These are phyloP conservation scores for Coniochaeta ligniaria DNA, from an alignment of 2,329 filamentous ascomycete species.

Conservation along the genomic window DNA sequence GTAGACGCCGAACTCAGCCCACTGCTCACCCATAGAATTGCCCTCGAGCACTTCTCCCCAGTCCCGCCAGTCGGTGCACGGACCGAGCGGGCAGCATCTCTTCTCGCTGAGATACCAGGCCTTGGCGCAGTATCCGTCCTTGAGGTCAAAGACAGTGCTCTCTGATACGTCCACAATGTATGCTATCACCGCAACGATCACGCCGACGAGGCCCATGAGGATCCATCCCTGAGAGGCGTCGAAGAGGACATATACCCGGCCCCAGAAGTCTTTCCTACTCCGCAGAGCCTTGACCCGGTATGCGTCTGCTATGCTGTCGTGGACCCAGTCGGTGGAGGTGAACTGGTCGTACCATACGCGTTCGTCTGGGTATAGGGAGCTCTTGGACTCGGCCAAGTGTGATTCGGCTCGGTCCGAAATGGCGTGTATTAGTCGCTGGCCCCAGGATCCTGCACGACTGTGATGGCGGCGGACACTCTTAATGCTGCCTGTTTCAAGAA, in stretches of 20 bases:
- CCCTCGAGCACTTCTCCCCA: constrained; percentile 45
- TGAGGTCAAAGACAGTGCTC: constrained; percentile 78
- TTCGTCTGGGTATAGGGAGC: constrained; percentile 67
- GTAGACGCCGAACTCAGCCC: constrained; percentile 74
- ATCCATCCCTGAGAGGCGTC: constrained; percentile 94
- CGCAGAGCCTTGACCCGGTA: constrained; percentile 80
- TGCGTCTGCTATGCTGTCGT: constrained; percentile 92
- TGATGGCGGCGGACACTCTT: constrained; percentile 37
- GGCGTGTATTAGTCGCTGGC: constrained; percentile 54
- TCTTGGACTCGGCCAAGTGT: constrained; percentile 54
- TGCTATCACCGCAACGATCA: constrained; percentile 75
- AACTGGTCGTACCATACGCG: constrained; percentile 99
- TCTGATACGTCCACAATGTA: constrained; percentile 89
- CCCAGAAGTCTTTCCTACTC: constrained; percentile 74
- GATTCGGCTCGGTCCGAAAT: constrained; percentile 49
- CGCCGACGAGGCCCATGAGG: constrained; percentile 81
- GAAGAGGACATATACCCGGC: constrained; percentile 67
- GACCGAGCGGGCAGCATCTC: constrained; percentile 49
- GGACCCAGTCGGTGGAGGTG: constrained; percentile 95
- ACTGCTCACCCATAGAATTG: constrained; percentile 38
- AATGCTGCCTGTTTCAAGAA: constrained; percentile 23
- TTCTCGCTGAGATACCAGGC: constrained; percentile 71
- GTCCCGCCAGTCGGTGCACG: constrained; percentile 47
- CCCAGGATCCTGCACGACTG: constrained; percentile 51
- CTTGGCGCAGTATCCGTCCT: constrained; percentile 73